A percentile compares a stretch with the other conserved stretches of the same genome.
Evolutionary conservation across 2,329 filamentous ascomycete species (phyloP).

Genomic region (Orbilia ellipsospora): DNA sequence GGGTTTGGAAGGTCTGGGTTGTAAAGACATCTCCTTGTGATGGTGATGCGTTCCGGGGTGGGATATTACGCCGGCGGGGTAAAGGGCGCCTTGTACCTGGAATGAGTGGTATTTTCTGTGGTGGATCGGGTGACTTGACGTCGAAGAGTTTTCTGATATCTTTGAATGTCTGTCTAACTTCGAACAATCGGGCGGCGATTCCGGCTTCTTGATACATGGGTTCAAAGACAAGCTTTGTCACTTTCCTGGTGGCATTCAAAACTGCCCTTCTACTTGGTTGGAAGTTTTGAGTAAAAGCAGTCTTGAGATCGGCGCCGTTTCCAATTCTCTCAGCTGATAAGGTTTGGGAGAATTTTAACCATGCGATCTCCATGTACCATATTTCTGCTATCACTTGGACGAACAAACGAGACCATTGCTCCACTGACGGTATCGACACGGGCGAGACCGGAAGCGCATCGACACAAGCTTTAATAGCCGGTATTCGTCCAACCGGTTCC

Average conservation of each 20-base stretch:
- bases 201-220: conserved; percentile 11
- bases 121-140: neutral
- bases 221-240: conserved; percentile 17
- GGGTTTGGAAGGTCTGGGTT: conserved; percentile 36
- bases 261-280: conserved; percentile 5
- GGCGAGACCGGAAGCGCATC: conserved; percentile 18
- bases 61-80: neutral
- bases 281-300: conserved; percentile 15
- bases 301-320: conserved; percentile 5
- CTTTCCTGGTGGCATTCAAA: conserved; percentile 8
- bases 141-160: conserved; percentile 12
- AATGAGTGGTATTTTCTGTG: neutral
- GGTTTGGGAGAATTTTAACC: conserved; percentile 27
- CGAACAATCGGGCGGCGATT: conserved; percentile 17
- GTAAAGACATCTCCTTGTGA: conserved; percentile 5
- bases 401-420: conserved; percentile 22
- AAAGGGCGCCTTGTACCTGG: conserved; percentile 24
- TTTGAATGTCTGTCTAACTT: conserved; percentile 29
- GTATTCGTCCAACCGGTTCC: conserved; percentile 3
- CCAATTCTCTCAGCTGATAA: neutral
- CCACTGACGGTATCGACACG: conserved; percentile 16
- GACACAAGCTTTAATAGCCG: conserved; percentile 3
- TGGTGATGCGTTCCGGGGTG: neutral
- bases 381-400: conserved; percentile 30
- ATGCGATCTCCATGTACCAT: conserved; percentile 37